Percentiles rank a stretch among this genome's conserved stretches.
Conservation (phyloP, 139 green algal species). For the Bryopsis sp. region DNA sequence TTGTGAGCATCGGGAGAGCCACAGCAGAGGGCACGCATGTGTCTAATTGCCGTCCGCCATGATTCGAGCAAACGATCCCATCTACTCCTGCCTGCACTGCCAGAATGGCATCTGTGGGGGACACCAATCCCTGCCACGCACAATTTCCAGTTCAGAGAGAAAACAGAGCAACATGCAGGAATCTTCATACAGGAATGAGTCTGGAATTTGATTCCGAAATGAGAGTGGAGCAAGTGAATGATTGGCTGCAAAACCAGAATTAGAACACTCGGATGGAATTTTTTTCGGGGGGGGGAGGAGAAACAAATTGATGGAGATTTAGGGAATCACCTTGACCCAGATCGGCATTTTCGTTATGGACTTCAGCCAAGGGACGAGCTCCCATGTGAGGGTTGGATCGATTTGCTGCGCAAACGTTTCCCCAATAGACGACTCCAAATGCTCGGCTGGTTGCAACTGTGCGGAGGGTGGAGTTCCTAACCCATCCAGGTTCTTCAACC, state of each 20-base stretch:
- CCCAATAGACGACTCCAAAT: neutral
- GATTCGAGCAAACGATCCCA: slow-evolving; percentile 81
- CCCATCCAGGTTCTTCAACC: neutral
- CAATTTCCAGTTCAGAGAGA: too few species aligned
- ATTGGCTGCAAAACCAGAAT: too few species aligned
- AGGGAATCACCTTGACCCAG: slow-evolving; percentile 76
- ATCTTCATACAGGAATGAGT: too few species aligned
- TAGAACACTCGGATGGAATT: too few species aligned
- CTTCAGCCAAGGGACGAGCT: slow-evolving; percentile 63
- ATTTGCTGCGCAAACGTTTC: slow-evolving; percentile 33
- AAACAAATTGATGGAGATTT: too few species aligned
- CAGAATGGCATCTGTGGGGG: slow-evolving; percentile 54
- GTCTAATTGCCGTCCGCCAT: slow-evolving; percentile 28
- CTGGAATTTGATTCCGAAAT: too few species aligned
- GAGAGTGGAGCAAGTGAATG: too few species aligned
- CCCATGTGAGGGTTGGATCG: slow-evolving; percentile 58
- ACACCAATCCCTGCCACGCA: slow-evolving; percentile 77
- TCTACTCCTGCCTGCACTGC: slow-evolving; percentile 63
- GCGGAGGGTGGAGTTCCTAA: neutral
- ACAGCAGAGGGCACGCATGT: neutral
- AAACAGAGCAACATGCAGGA: too few species aligned
- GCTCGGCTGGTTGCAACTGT: neutral
- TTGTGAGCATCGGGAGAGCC: slow-evolving; percentile 30
- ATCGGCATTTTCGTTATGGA: slow-evolving; percentile 64
- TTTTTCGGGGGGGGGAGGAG: too few species aligned